Percentiles rank a stretch among this genome's conserved stretches.
Evolutionary conservation across 106 monocot genomes (phyloP).

Genomic region (Dioscorea alata): DNA sequence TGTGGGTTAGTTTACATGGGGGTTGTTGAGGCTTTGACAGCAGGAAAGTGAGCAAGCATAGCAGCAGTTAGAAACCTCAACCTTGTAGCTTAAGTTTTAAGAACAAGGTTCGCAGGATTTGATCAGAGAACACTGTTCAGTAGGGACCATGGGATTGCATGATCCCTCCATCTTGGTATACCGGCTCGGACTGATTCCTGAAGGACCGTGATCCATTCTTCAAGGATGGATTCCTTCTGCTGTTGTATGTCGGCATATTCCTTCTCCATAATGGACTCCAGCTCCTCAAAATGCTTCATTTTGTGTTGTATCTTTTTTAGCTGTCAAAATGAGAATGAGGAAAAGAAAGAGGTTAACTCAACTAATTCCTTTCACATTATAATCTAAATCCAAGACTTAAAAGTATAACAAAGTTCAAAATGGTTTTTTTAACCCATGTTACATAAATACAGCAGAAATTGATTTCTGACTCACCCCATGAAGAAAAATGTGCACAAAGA

Average conservation of each 20-base stretch:
- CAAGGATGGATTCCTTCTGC: slow-evolving; percentile 38
- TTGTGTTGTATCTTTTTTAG: slow-evolving; percentile 68
- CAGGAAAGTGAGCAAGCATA: too few relatives aligned
- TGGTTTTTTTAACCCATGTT: too few relatives aligned
- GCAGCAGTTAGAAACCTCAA: too few relatives aligned
- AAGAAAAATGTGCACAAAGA: too few relatives aligned
- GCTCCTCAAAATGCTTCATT: slow-evolving; percentile 74
- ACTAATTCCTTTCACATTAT: not conserved
- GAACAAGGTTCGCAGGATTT: too few relatives aligned
- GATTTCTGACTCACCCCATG: too few relatives aligned
- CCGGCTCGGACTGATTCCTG: slow-evolving; percentile 38
- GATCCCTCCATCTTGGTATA: slow-evolving; percentile 51
- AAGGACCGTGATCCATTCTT: slow-evolving; percentile 59
- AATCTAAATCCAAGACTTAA: too few relatives aligned
- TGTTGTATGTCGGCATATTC: slow-evolving; percentile 53
- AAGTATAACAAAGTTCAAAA: too few relatives aligned
- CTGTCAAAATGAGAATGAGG: slow-evolving; percentile 16
- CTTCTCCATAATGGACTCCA: slow-evolving; percentile 71
- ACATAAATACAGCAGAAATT: too few relatives aligned
- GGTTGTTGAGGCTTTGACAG: too few relatives aligned
- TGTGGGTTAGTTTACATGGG: too few relatives aligned
- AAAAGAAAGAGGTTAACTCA: not conserved
- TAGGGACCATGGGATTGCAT: slow-evolving; percentile 22
- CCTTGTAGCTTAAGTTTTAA: too few relatives aligned
- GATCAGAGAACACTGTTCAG: slow-evolving; percentile 8